Conservation (phyloP, 139 green algal species). For the Ostreobium quekettii region DNA sequence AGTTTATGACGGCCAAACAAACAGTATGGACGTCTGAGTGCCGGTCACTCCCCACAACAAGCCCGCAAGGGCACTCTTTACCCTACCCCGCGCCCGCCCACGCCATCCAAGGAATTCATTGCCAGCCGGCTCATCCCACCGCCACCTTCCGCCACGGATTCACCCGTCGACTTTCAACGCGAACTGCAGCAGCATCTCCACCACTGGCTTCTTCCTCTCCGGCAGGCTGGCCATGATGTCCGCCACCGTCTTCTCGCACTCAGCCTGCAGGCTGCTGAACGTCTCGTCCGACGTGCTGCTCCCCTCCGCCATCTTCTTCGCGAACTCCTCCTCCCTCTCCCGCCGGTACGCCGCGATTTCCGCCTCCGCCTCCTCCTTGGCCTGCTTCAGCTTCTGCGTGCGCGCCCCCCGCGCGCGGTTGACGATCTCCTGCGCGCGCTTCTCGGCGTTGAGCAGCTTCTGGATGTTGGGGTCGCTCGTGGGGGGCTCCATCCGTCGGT, state of each 20-base stretch:
- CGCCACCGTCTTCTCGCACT: neutral
- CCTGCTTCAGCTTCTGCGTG: slow-evolving; percentile 25
- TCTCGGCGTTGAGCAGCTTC: slow-evolving; percentile 21
- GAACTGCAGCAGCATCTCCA: slow-evolving; percentile 6
- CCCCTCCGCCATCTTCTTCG: slow-evolving; percentile 16
- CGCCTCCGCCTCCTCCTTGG: slow-evolving; percentile 22
- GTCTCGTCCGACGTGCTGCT: neutral
- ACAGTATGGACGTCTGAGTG: too few relatives aligned
- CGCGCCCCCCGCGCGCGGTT: slow-evolving; percentile 14
- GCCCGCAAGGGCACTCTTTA: too few relatives aligned
- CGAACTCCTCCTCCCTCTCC: slow-evolving; percentile 13
- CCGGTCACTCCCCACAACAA: too few relatives aligned
- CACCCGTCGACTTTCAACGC: slow-evolving; percentile 4
- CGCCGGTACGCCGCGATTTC: slow-evolving; percentile 23
- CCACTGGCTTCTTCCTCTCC: slow-evolving; percentile 10
- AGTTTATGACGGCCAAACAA: too few relatives aligned
- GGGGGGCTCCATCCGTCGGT: too few relatives aligned
- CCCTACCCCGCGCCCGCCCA: too few relatives aligned
- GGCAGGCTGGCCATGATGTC: slow-evolving; percentile 3
- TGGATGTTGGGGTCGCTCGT: slow-evolving; percentile 18
- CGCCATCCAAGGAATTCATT: too few relatives aligned
- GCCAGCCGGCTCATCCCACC: too few relatives aligned
- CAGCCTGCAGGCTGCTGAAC: neutral
- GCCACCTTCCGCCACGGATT: neutral
- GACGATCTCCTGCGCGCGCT: slow-evolving; percentile 21